phyloP scores from a whole-genome alignment of 2,329 filamentous ascomycete species.

The Karstenula rhodostoma region DNA sequence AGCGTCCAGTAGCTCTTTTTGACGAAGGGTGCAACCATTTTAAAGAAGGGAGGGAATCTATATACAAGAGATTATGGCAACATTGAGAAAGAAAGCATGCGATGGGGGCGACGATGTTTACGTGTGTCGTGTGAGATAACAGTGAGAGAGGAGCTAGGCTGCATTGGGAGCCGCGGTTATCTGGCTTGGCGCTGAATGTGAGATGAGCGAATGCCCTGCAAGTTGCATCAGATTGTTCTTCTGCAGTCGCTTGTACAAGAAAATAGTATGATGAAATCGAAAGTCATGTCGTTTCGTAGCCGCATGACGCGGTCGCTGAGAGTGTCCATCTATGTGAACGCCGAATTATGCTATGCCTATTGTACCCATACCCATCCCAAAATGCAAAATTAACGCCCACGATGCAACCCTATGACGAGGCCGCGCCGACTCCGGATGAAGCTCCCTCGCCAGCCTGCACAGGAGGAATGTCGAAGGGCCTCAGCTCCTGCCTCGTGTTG shows the following conservation, averaged over 20 bases:
- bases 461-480: slow-evolving; percentile 30
- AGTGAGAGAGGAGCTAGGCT: slow-evolving; percentile 1
- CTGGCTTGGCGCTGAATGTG: slow-evolving; percentile 5
- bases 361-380: neutral
- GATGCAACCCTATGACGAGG: neutral
- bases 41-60: neutral
- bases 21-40: slow-evolving; percentile 43
- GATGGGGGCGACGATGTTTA: neutral
- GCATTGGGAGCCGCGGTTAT: slow-evolving; percentile 11
- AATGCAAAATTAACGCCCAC: neutral
- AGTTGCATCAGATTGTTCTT: neutral
- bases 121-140: slow-evolving; percentile 6
- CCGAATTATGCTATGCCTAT: slow-evolving; percentile 6
- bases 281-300: neutral
- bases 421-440: neutral
- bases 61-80: too few relatives aligned
- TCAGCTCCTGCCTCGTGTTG: slow-evolving; percentile 27
- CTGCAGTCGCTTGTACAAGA: neutral
- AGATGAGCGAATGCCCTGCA: neutral
- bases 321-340: neutral
- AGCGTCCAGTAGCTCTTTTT: slow-evolving; percentile 50
- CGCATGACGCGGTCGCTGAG: neutral
- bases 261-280: neutral
- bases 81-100: too few relatives aligned
- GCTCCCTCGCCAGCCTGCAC: neutral